These are phyloP conservation scores for Pyrenula aspistea DNA, from an alignment of 495 filamentous ascomycete species.

Conservation along the genomic window DNA sequence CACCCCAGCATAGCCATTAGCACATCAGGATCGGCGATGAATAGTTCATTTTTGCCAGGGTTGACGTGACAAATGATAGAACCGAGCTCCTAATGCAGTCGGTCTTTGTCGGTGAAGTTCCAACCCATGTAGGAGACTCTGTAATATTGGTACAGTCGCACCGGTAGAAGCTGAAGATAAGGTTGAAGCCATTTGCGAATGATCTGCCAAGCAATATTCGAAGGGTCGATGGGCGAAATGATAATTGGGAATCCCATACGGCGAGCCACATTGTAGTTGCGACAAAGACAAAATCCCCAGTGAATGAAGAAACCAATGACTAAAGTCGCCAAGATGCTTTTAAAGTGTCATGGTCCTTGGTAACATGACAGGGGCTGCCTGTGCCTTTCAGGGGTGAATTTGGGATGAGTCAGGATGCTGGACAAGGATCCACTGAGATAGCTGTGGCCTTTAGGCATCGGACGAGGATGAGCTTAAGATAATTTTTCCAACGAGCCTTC, in stretches of 20 bases:
- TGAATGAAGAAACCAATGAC: not conserved
- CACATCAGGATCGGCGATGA: slow-evolving; percentile 26
- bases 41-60: slow-evolving; percentile 25
- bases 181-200: not conserved
- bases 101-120: slow-evolving; percentile 21
- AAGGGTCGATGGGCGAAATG: slow-evolving; percentile 5
- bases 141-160: not conserved
- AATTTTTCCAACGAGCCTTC: too few species aligned
- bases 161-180: not conserved
- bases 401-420: too few species aligned
- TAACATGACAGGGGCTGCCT: too few species aligned
- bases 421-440: too few species aligned
- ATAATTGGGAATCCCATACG: slow-evolving; percentile 6
- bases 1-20: slow-evolving; percentile 21
- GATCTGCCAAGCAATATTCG: slow-evolving; percentile 1
- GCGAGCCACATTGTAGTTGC: slow-evolving; percentile 5
- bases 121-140: not conserved
- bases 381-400: too few species aligned
- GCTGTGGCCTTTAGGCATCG: too few species aligned
- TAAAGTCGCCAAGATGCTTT: not conserved
- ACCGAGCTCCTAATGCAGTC: slow-evolving; percentile 26
- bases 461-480: too few species aligned
- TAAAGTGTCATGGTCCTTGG: not conserved
- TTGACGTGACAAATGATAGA: slow-evolving; percentile 28
- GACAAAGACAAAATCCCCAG: not conserved